Evolutionary conservation across 2,329 filamentous ascomycete genomes (phyloP).

Genomic region (Pestalotiopsis sp.): DNA sequence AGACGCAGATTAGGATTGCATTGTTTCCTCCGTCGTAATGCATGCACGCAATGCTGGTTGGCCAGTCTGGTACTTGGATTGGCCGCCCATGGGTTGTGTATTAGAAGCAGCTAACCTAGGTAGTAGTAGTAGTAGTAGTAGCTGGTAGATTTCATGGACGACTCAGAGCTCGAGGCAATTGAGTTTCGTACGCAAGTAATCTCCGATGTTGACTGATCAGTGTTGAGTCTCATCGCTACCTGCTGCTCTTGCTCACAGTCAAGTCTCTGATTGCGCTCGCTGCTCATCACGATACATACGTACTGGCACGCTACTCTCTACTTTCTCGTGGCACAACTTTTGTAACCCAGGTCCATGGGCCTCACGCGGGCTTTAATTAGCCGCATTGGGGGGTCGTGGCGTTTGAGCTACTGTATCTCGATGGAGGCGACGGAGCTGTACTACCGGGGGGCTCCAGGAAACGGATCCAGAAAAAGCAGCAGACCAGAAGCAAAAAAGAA

Average conservation of each 20-base stretch:
- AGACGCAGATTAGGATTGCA: background rate
- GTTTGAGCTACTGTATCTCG: background rate
- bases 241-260: too few relatives aligned
- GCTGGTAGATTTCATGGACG: too few relatives aligned
- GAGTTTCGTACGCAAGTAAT: too few relatives aligned
- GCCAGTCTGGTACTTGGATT: background rate
- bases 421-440: background rate
- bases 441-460: slow-evolving; percentile 1
- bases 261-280: too few relatives aligned
- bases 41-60: background rate
- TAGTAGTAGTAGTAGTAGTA: too few relatives aligned
- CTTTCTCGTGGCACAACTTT: background rate
- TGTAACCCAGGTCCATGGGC: background rate
- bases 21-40: background rate
- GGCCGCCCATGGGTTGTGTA: background rate
- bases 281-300: background rate
- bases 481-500: slow-evolving; percentile 12
- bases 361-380: slow-evolving; percentile 8
- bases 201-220: too few relatives aligned
- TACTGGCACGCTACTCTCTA: background rate
- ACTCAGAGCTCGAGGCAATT: too few relatives aligned
- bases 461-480: background rate
- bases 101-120: background rate
- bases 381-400: slow-evolving; percentile 6
- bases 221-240: too few relatives aligned